Percentiles rank a stretch among this genome's conserved stretches.
These are phyloP conservation scores for Tricholoma bakamatsutake DNA, from an alignment of 768 basidiomycete species.

Conservation along the genomic window DNA sequence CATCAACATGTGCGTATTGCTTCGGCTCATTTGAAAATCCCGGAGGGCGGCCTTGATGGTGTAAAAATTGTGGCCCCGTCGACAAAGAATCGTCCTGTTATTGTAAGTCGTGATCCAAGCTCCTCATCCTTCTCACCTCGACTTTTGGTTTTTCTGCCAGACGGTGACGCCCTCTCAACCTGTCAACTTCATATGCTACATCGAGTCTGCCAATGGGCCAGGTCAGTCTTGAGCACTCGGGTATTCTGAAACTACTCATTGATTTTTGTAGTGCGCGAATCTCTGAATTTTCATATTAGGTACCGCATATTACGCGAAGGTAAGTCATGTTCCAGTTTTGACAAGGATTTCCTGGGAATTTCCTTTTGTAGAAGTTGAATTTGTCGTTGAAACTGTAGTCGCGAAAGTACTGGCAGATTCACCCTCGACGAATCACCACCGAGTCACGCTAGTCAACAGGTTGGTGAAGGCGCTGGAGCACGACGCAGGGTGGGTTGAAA, in stretches of 20 bases:
- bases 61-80: constrained; percentile 48
- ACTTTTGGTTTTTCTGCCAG: constrained; percentile 32
- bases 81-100: constrained; percentile 38
- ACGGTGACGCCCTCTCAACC: constrained; percentile 71
- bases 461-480: constrained; percentile 55
- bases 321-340: constrained; percentile 20
- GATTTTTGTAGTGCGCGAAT: constrained; percentile 46
- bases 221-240: constrained; percentile 31
- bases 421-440: constrained; percentile 27
- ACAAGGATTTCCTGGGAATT: background rate
- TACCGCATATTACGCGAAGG: constrained; percentile 86
- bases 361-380: constrained; percentile 57
- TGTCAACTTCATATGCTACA: constrained; percentile 73
- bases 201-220: constrained; percentile 59
- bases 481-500: constrained; percentile 61
- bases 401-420: constrained; percentile 33
- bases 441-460: constrained; percentile 39
- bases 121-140: background rate
- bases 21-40: constrained; percentile 48
- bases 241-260: background rate
- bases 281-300: constrained; percentile 56
- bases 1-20: constrained; percentile 75
- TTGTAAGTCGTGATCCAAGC: constrained; percentile 32
- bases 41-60: constrained; percentile 36
- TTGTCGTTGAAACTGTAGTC: constrained; percentile 48